phyloP scores from a whole-genome alignment of 1,284 basidiomycete genomes.

The Caloboletus firmus region DNA sequence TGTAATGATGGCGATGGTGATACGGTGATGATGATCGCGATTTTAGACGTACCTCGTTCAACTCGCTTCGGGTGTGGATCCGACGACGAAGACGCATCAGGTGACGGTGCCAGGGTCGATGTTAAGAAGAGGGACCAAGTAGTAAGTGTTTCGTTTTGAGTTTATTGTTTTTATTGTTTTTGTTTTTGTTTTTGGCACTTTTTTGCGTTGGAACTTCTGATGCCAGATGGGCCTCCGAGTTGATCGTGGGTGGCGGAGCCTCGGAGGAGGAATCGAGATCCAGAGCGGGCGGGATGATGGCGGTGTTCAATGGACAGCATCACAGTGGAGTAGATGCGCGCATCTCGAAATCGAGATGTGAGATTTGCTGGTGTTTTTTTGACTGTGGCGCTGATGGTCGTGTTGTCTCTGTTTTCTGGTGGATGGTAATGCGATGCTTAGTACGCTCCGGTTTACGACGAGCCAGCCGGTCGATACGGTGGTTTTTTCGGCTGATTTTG shows the following conservation, averaged over 20 bases:
- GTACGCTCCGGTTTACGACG: slow-evolving; percentile 37
- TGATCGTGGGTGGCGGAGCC: slow-evolving; percentile 10
- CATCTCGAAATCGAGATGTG: slow-evolving; percentile 11
- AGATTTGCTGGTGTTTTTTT: background rate
- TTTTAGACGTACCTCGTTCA: slow-evolving; percentile 36
- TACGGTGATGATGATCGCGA: slow-evolving; percentile 4
- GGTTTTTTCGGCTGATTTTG: slow-evolving; percentile 43
- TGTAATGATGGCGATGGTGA: slow-evolving; percentile 1
- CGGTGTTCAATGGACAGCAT: slow-evolving; percentile 1
- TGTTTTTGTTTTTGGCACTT: background rate
- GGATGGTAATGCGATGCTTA: slow-evolving; percentile 17
- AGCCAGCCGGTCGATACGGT: slow-evolving; percentile 17
- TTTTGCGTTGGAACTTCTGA: too few species aligned
- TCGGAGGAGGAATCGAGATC: slow-evolving; percentile 19
- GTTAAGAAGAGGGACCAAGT: slow-evolving; percentile 14
- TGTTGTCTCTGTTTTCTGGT: background rate
- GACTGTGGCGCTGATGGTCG: background rate
- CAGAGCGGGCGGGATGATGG: background rate
- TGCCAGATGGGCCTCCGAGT: slow-evolving; percentile 10
- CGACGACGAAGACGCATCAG: slow-evolving; percentile 20
- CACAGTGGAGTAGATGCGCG: background rate
- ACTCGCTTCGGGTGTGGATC: slow-evolving; percentile 39
- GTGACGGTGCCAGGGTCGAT: slow-evolving; percentile 31
- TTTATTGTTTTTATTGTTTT: background rate
- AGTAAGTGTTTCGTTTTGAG: slow-evolving; percentile 16